Conservation (phyloP, 1,284 basidiomycete species). For the Apiotrichum veenhuisii region DNA sequence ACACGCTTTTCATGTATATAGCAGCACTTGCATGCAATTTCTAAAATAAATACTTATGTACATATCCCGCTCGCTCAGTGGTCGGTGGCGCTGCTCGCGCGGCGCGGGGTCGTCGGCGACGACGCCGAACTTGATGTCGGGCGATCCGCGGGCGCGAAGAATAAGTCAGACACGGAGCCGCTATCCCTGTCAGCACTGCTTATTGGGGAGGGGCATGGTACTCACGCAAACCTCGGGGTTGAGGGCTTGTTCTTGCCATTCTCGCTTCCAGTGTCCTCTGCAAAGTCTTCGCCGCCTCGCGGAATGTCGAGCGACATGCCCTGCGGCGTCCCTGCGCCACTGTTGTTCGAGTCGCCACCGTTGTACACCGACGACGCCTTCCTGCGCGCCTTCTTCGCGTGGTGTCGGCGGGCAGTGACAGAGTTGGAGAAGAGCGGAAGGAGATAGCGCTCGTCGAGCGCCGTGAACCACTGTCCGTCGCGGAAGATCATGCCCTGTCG, state of each 20-base stretch:
- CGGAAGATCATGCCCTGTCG: slow-evolving; percentile 51
- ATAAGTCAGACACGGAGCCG: slow-evolving; percentile 40
- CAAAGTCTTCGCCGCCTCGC: slow-evolving; percentile 25
- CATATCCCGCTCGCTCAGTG: not conserved
- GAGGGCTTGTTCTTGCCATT: slow-evolving; percentile 46
- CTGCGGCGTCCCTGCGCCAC: slow-evolving; percentile 27
- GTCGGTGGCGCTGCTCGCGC: not conserved
- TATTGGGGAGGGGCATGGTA: not conserved
- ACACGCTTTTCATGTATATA: not conserved
- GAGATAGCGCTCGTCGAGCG: slow-evolving; percentile 89
- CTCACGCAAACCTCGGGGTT: not conserved
- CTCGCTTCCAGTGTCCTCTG: slow-evolving; percentile 42
- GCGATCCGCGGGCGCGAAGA: slow-evolving; percentile 32
- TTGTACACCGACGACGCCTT: slow-evolving; percentile 26
- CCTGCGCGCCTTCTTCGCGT: slow-evolving; percentile 64
- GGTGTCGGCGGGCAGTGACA: slow-evolving; percentile 80
- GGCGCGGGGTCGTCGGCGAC: not conserved
- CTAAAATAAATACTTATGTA: not conserved
- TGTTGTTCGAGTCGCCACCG: slow-evolving; percentile 23
- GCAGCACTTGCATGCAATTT: not conserved
- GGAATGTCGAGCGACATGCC: slow-evolving; percentile 29
- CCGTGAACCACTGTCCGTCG: slow-evolving; percentile 88
- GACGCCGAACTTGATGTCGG: not conserved
- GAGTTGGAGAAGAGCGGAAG: slow-evolving; percentile 92
- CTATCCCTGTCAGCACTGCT: slow-evolving; percentile 17